Conservation (phyloP, 345 rosid species). For the Xanthoceras sorbifolium region DNA sequence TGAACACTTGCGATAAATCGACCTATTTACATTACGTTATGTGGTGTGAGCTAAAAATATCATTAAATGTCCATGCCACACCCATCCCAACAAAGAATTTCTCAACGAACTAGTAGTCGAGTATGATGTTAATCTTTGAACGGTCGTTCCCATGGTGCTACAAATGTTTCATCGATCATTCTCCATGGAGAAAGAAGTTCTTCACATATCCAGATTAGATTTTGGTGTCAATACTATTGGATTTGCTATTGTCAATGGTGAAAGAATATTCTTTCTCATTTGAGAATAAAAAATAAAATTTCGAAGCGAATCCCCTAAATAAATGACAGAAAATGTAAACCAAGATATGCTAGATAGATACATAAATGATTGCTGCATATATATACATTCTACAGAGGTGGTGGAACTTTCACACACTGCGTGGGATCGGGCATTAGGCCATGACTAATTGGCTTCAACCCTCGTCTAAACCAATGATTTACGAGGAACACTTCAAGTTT, state of each 20-base stretch:
- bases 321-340: not conserved
- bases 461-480: conserved; percentile 63
- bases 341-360: not conserved
- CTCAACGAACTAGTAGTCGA: too few species aligned
- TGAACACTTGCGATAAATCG: not conserved
- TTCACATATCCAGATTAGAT: not conserved
- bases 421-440: conserved; percentile 58
- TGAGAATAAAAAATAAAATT: not conserved
- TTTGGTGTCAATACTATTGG: not conserved
- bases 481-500: conserved; percentile 67
- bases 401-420: conserved; percentile 59
- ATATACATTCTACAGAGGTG: conserved; percentile 33
- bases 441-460: conserved; percentile 66
- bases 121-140: not conserved
- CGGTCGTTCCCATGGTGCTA: too few species aligned
- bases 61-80: not conserved
- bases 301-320: not conserved
- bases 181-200: not conserved
- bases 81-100: not conserved
- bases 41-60: not conserved
- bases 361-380: conserved; percentile 3
- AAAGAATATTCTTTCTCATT: not conserved
- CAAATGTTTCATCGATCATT: too few species aligned
- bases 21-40: not conserved
- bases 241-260: not conserved